Conservation (phyloP, 140 eudicot species). For the Cichorium intybus region DNA sequence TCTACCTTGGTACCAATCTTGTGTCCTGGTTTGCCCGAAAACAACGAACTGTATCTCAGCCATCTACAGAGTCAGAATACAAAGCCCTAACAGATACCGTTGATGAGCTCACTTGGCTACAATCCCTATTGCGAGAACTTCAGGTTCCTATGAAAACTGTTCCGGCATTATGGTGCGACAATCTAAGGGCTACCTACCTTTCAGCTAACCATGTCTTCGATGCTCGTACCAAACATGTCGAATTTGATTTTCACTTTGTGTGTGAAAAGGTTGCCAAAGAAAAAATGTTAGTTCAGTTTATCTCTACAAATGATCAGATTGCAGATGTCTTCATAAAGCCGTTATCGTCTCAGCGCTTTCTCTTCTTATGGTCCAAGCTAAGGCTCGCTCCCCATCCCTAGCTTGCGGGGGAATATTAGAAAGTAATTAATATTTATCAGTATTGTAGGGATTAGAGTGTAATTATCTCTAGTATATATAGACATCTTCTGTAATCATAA, state of each 20-base stretch:
- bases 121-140: not conserved
- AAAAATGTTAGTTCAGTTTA: not conserved
- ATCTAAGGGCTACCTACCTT: not conserved
- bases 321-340: not conserved
- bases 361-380: not conserved
- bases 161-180: not conserved
- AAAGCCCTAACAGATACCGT: not conserved
- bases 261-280: not conserved
- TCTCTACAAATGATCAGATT: conserved; percentile 1
- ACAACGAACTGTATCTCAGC: no score
- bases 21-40: no score
- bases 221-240: not conserved
- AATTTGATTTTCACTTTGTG: not conserved
- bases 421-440: no score
- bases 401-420: not conserved
- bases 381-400: no score
- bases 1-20: no score
- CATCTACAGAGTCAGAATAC: no score
- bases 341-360: not conserved
- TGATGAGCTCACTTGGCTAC: not conserved
- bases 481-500: no score
- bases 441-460: no score
- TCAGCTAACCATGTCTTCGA: no score
- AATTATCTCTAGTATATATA: no score
- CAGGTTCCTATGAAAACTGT: no score